Conservation (phyloP, 1,284 basidiomycete species). For the Agaricales sp. region DNA sequence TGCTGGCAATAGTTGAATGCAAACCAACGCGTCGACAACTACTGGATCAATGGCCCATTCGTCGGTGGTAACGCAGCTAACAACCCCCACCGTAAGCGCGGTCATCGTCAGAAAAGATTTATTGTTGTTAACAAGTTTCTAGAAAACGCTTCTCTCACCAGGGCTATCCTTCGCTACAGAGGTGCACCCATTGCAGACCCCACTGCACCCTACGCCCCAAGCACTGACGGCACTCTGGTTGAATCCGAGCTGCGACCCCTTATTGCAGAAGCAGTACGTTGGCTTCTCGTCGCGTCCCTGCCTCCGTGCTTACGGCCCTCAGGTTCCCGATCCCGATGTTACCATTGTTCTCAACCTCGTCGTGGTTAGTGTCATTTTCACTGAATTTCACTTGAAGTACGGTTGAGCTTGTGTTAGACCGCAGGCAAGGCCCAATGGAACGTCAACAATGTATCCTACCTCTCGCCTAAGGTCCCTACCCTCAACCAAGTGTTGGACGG, state of each 20-base stretch:
- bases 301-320: no score
- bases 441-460: conserved; percentile 19
- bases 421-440: conserved; percentile 14
- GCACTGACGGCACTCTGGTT: conserved; percentile 14
- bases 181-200: conserved; percentile 24
- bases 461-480: conserved; percentile 16
- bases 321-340: conserved; percentile 13
- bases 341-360: conserved; percentile 14
- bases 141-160: conserved; percentile 14
- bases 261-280: not conserved
- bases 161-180: conserved; percentile 22
- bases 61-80: conserved; percentile 9
- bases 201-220: conserved; percentile 17
- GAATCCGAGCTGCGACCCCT: conserved; percentile 15
- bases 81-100: no score
- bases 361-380: conserved; percentile 12
- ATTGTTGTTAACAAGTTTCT: no score
- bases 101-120: no score
- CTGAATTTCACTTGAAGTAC: no score
- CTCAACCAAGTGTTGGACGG: conserved; percentile 19
- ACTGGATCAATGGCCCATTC: no score
- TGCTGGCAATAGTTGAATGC: conserved; percentile 18
- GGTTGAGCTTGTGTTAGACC: conserved; percentile 4
- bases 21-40: conserved; percentile 3
- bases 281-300: not conserved